These are phyloP conservation scores for Rachicladosporium sp. DNA, from an alignment of 2,329 filamentous ascomycete genomes.

Conservation along the genomic window DNA sequence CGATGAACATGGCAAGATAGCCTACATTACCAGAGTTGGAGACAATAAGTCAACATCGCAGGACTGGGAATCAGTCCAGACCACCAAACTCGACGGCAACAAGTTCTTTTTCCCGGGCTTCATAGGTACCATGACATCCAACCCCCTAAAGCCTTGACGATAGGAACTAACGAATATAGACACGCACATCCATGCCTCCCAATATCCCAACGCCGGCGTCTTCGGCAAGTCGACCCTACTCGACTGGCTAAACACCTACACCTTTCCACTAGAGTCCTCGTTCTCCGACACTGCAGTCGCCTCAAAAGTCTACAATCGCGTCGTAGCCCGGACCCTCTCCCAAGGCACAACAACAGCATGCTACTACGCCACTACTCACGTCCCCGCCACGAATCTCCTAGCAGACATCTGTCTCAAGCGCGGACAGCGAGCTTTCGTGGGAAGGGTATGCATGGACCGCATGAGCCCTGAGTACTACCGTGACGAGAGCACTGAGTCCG, in stretches of 20 bases:
- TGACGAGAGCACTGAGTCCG: conserved; percentile 52
- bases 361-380: conserved; percentile 89
- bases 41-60: no score
- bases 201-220: conserved; percentile 88
- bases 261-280: conserved; percentile 80
- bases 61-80: no score
- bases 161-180: conserved; percentile 41
- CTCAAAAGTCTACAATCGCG: conserved; percentile 59
- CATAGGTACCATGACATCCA: conserved; percentile 42
- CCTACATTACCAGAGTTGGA: conserved; percentile 26
- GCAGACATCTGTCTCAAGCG: conserved; percentile 65
- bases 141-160: no score
- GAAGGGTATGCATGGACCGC: conserved; percentile 89
- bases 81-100: conserved; percentile 29
- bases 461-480: conserved; percentile 66
- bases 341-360: conserved; percentile 87
- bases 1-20: conserved; percentile 40
- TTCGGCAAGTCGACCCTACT: conserved; percentile 89
- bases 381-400: conserved; percentile 79
- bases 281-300: conserved; percentile 54
- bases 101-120: conserved; percentile 80
- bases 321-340: conserved; percentile 67
- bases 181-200: conserved; percentile 87
- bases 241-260: conserved; percentile 89
- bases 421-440: conserved; percentile 83